phyloP scores from a whole-genome alignment of 305 asterid species.

The Fraxinus albicans region DNA sequence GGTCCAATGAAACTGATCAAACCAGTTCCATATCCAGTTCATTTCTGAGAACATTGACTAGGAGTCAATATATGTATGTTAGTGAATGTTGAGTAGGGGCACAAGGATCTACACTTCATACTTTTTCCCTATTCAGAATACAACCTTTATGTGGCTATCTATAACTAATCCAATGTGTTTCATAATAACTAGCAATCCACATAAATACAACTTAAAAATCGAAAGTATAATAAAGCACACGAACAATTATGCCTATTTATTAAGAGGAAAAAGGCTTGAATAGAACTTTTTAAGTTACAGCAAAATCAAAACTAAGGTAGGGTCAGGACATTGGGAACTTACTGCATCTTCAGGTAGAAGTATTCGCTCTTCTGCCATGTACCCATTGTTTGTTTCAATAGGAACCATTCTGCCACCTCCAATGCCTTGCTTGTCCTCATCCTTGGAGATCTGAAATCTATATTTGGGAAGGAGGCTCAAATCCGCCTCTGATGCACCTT shows the following conservation, averaged over 20 bases:
- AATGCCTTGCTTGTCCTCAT: slow-evolving; percentile 48
- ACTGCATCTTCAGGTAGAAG: slow-evolving; percentile 91
- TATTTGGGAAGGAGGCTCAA: slow-evolving; percentile 80
- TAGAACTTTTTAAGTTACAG: background rate
- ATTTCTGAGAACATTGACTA: background rate
- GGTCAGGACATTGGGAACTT: slow-evolving; percentile 36
- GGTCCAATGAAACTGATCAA: background rate
- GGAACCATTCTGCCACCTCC: slow-evolving; percentile 87
- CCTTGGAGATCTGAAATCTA: slow-evolving; percentile 59
- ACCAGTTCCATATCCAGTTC: background rate
- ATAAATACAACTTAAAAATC: background rate
- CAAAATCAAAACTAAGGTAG: background rate
- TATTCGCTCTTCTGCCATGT: slow-evolving; percentile 57
- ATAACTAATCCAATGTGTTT: background rate
- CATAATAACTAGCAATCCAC: background rate
- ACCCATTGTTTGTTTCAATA: slow-evolving; percentile 59
- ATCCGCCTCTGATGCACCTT: slow-evolving; percentile 98
- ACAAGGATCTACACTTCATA: background rate
- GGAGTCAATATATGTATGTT: background rate
- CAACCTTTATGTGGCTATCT: background rate
- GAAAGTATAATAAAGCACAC: background rate
- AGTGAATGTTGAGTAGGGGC: background rate
- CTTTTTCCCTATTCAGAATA: background rate
- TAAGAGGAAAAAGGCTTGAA: background rate
- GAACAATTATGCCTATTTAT: background rate